Evolutionary conservation across 768 basidiomycete species (phyloP).

Genomic region (Boletus vermiculosoides): DNA sequence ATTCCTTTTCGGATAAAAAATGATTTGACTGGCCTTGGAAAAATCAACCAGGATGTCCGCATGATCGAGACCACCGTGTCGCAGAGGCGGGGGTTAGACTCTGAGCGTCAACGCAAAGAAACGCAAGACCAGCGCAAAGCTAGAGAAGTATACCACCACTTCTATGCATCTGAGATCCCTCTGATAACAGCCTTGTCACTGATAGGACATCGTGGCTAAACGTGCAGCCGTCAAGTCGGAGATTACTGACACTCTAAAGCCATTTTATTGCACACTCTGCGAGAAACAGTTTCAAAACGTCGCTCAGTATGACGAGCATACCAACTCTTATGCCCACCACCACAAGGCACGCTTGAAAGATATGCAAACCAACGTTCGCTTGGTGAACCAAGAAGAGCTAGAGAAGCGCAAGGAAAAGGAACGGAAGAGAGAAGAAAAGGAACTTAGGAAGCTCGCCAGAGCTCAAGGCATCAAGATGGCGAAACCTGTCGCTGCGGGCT

Average conservation of each 20-base stretch:
- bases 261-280: slow-evolving; percentile 81
- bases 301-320: slow-evolving; percentile 86
- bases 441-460: slow-evolving; percentile 78
- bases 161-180: neutral
- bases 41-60: slow-evolving; percentile 71
- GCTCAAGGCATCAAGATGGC: slow-evolving; percentile 75
- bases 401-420: slow-evolving; percentile 85
- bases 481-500: slow-evolving; percentile 27
- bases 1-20: slow-evolving; percentile 78
- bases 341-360: slow-evolving; percentile 81
- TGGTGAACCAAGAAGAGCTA: slow-evolving; percentile 63
- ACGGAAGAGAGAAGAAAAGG: slow-evolving; percentile 80
- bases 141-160: slow-evolving; percentile 55
- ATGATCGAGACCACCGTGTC: slow-evolving; percentile 87
- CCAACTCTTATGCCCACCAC: slow-evolving; percentile 85
- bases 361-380: slow-evolving; percentile 72
- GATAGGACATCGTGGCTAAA: slow-evolving; percentile 62
- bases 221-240: slow-evolving; percentile 65
- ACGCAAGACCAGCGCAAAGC: slow-evolving; percentile 71
- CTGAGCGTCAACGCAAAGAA: slow-evolving; percentile 78
- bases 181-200: slow-evolving; percentile 1
- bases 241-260: slow-evolving; percentile 61
- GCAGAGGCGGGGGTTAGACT: slow-evolving; percentile 75
- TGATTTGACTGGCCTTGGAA: slow-evolving; percentile 78
- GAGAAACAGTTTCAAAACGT: slow-evolving; percentile 88